phyloP scores from a whole-genome alignment of 306 rosid genomes.

The Cotoneaster glaucophyllus region DNA sequence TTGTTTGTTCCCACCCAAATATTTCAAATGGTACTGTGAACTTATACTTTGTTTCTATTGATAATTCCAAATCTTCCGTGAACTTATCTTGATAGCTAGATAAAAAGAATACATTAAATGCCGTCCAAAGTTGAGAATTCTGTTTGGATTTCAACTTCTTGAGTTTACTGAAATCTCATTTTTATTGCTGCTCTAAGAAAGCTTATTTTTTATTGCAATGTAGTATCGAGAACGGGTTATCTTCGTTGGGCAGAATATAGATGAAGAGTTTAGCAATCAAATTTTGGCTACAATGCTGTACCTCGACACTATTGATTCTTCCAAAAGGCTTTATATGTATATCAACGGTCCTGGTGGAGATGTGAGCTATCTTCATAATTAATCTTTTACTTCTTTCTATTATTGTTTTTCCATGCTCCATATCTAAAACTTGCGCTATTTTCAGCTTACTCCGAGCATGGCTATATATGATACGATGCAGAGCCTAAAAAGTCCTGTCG shows the following conservation, averaged over 20 bases:
- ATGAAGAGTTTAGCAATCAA: constrained; percentile 92
- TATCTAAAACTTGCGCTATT: constrained; percentile 19
- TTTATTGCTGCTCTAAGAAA: constrained; percentile 16
- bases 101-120: not conserved
- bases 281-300: constrained; percentile 85
- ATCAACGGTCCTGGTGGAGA: constrained; percentile 97
- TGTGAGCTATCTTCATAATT: constrained; percentile 49
- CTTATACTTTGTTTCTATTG: not conserved
- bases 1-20: not conserved
- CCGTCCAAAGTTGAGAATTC: not conserved
- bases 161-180: not conserved
- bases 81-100: not conserved
- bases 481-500: constrained; percentile 76
- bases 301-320: constrained; percentile 69
- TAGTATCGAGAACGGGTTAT: constrained; percentile 91
- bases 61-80: not conserved
- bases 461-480: constrained; percentile 90
- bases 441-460: constrained; percentile 91
- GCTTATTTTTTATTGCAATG: constrained; percentile 26
- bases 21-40: not conserved
- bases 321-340: constrained; percentile 65
- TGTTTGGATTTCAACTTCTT: constrained; percentile 6
- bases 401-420: constrained; percentile 6
- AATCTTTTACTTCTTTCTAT: constrained; percentile 10
- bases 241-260: constrained; percentile 72